Conservation (phyloP, 129 eudicot genomes). For the Cynara cardunculus region DNA sequence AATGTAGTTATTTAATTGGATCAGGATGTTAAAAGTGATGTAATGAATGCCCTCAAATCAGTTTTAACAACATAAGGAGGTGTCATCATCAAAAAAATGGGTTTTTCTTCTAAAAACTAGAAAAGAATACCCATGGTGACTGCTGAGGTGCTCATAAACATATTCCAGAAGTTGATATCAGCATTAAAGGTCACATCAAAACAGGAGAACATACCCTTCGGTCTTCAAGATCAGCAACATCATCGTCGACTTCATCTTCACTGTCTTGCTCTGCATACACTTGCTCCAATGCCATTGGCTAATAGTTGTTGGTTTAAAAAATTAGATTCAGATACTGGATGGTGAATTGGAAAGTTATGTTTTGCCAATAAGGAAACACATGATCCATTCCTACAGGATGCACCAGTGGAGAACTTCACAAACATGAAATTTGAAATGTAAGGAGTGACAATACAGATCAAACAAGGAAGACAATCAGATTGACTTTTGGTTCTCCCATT, state of each 20-base stretch:
- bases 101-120: too few species aligned
- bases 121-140: not conserved
- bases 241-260: constrained; percentile 99
- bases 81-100: not conserved
- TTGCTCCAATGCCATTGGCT: constrained; percentile 97
- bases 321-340: not conserved
- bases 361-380: not conserved
- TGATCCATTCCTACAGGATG: not conserved
- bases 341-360: not conserved
- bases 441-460: not conserved
- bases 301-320: not conserved
- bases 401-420: not conserved
- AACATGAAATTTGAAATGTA: not conserved
- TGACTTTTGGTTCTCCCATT: too few species aligned
- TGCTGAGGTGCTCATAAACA: not conserved
- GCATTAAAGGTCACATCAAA: not conserved
- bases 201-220: constrained; percentile 59
- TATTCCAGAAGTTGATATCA: not conserved
- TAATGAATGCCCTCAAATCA: not conserved
- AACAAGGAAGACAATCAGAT: not conserved
- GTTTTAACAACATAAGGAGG: not conserved
- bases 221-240: constrained; percentile 95
- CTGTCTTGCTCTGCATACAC: constrained; percentile 89
- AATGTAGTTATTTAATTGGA: not conserved
- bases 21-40: not conserved